Evolutionary conservation across 805 yeast species (phyloP), one percentile per base, ranked within the genome.

Genomic region (Candida arabinofermentans): DNA sequence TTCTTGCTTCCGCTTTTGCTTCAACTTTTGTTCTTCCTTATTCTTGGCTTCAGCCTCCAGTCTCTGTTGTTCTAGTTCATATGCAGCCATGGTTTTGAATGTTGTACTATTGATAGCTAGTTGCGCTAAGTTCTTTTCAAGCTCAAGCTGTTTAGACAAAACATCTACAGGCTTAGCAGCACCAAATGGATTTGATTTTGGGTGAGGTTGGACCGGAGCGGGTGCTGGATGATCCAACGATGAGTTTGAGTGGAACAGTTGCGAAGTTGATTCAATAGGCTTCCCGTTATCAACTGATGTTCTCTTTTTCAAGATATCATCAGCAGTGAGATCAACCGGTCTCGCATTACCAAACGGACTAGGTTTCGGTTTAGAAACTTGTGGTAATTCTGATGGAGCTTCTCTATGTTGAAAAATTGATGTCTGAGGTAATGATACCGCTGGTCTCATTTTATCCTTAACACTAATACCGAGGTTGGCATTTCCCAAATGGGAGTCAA

Each of bases 151-250:
- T 49, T 76, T 80, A 21, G 85, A 70, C 18, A 80, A 67, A 2
- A 84, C 78, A 59, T 87, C 96, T 5, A 87, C 91, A 2, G 96
- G 96, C 62, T 79, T 85, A 1, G 96, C 96, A 4, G 75, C 67
- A 0, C 96, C 96, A 66, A 88, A 87, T 3, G 93, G 89, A 54
- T 79, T 83, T 0, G 74, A 48, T 51, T 75, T 81, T 3, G 68
- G 57, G 53, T 65, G 51, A 4, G 51, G 58, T 41, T 29, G 19
- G 16, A 16, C 32, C 9, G 14, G 54, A 49, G 18, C 14, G 5
- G 31, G 27, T 2, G 16, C n/a, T 5, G 42, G 38, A 17, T 42
- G 33, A 37, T 22, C 19, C 30, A 6, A 12, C 21, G 21, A 17
- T n/a, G 30, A n/a, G 14, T 17, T 8, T 5, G 17, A 8, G 5